Evolutionary conservation across 768 basidiomycete species (phyloP).

Genomic region (Collybia sp.): DNA sequence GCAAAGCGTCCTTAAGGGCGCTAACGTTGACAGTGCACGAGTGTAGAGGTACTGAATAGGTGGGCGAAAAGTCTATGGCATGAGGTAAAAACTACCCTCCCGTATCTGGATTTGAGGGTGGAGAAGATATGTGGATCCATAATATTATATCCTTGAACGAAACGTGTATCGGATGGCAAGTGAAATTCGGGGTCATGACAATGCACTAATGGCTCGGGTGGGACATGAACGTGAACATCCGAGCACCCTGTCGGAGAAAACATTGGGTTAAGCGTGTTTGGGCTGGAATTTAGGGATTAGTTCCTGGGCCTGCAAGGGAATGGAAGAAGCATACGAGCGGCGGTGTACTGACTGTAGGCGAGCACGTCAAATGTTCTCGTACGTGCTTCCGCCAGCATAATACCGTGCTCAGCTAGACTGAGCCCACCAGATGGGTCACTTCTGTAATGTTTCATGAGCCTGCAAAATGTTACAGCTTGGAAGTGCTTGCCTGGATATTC

Average conservation of each 20-base stretch:
- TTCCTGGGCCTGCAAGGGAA: constrained; percentile 8
- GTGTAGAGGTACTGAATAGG: too few species aligned
- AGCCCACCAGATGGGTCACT: constrained; percentile 46
- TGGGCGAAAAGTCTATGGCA: too few species aligned
- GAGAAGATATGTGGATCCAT: too few species aligned
- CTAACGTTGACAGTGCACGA: too few species aligned
- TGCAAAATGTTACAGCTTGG: constrained; percentile 11
- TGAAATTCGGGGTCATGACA: too few species aligned
- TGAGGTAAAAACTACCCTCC: too few species aligned
- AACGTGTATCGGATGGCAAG: too few species aligned
- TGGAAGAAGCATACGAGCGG: constrained; percentile 56
- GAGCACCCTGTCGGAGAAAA: constrained; percentile 50
- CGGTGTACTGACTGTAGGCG: constrained; percentile 66
- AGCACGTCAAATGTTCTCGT: constrained; percentile 80
- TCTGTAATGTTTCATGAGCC: constrained; percentile 20
- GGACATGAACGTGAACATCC: constrained; percentile 39
- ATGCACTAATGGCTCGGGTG: constrained; percentile 11
- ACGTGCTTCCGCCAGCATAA: constrained; percentile 63
- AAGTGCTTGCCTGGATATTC: constrained; percentile 65
- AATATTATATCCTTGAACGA: too few species aligned
- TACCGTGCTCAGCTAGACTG: constrained; percentile 53
- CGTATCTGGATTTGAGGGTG: too few species aligned
- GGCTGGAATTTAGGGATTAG: constrained; percentile 23
- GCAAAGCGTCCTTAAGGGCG: too few species aligned
- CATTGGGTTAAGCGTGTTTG: constrained; percentile 46